A percentile compares a stretch with the other conserved stretches of the same genome.
Conservation (phyloP, 2,329 filamentous ascomycete species). For the Myriosclerotinia duriaeana region DNA sequence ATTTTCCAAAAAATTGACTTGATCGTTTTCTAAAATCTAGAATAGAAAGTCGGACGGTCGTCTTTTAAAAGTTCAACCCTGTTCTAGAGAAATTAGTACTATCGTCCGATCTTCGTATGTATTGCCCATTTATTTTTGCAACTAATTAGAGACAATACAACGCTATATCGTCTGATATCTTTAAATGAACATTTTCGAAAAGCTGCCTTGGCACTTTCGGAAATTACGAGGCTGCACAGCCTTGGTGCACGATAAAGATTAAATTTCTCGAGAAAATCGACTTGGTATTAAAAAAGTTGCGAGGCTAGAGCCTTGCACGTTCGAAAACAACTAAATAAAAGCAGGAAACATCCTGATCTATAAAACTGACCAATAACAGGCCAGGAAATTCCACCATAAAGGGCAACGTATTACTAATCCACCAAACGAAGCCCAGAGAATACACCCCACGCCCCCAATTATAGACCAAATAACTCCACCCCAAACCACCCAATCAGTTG, state of each 20-base stretch:
- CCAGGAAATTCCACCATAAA: background rate
- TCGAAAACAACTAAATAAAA: background rate
- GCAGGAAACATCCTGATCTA: background rate
- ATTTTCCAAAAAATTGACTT: background rate
- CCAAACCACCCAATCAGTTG: background rate
- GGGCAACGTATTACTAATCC: background rate
- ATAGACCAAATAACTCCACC: background rate
- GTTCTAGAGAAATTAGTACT: background rate
- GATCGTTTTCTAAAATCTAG: background rate
- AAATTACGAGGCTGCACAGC: background rate
- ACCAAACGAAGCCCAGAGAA: background rate
- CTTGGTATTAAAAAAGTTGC: background rate
- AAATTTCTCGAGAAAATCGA: background rate
- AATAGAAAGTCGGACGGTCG: background rate
- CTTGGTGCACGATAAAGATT: background rate
- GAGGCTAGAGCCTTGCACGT: background rate
- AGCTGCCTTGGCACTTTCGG: background rate
- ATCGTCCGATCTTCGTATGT: background rate
- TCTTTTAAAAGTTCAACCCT: background rate
- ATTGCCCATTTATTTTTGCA: rapidly evolving
- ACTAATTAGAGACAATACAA: background rate
- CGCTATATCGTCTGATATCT: background rate
- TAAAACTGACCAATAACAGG: background rate
- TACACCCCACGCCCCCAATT: background rate
- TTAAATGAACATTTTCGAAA: background rate